Evolutionary conservation across 108 stramenopile genomes (phyloP), one percentile per base, ranked within the genome.

Genomic region (Nitzschia sp.): DNA sequence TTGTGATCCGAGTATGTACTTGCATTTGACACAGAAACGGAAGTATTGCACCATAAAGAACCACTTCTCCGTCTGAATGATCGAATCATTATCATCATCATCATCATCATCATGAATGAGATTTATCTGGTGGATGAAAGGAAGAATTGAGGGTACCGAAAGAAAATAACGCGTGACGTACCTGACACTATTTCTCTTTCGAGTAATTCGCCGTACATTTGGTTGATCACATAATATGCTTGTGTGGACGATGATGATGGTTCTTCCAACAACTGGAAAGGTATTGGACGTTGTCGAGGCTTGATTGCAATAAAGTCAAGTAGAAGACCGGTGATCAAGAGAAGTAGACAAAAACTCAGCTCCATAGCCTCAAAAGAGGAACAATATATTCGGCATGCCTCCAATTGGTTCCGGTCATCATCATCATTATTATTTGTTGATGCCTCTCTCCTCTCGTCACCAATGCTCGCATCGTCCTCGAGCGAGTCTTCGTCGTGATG

Each of bases 151-250:
- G 8, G 25, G 59, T 45, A 1, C 26, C 30, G 22, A 52, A 8
- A 52, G 21, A 23, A 4, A 19, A 52, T 15, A 16, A 32, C 6
- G 17, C 15, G 38, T 9, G 13, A 71, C 59, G 3, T 46, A 63
- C 59, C 29, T 27, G 71, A 34, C 19, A 83, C 50, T 1, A 78
- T 83, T 45, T 83, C 77, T 3, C 66, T 69, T 1, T 71, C 58
- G 29, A 69, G 59, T 26, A 26, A 29, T 64, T 78, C 71, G 33
- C 64, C 54, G 56, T 68, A 45, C 11, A 58, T 38, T 38, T 45
- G 70, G 65, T 71, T 71, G 25, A 45, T 17, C 28, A 78, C 26
- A 26, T 21, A 61, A 36, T 75, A 66, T 29, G n/a, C n/a, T n/a
- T 59, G 67, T 8, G 34, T 29, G 33, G 68, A 69, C n/a, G n/a